phyloP scores from a whole-genome alignment of 2,329 filamentous ascomycete genomes.

The Simplicillium aogashimaense region DNA sequence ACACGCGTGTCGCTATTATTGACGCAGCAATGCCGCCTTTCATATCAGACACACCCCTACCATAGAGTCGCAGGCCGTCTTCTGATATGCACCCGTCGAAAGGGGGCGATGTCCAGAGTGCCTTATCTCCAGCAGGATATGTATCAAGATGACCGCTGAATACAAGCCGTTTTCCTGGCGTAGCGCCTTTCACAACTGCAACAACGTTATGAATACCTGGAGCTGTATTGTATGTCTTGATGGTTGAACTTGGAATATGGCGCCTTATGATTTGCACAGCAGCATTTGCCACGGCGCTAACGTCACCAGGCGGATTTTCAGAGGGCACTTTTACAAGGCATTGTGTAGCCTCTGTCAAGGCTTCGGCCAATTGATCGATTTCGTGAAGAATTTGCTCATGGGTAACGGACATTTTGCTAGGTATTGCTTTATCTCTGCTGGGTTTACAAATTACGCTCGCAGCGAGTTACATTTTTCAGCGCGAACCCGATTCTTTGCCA shows the following conservation, averaged over 20 bases:
- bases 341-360: conserved; percentile 10
- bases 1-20: conserved; percentile 3
- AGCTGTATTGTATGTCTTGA: conserved; percentile 4
- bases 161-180: conserved; percentile 5
- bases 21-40: conserved; percentile 8
- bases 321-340: conserved; percentile 1
- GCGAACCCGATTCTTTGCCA: too few species aligned
- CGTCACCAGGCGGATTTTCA: conserved; percentile 2
- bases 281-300: conserved; percentile 1
- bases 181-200: conserved; percentile 3
- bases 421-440: too few species aligned
- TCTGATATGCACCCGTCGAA: conserved; percentile 5
- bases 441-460: too few species aligned
- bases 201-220: conserved; percentile 6
- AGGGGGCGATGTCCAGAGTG: conserved; percentile 3
- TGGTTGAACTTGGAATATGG: conserved; percentile 4
- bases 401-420: too few species aligned
- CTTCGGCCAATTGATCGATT: neutral
- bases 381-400: too few species aligned
- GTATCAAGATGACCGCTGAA: conserved; percentile 8
- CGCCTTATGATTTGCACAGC: conserved; percentile 4
- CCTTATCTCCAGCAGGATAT: conserved; percentile 5
- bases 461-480: too few species aligned
- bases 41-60: conserved; percentile 7
- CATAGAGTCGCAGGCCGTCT: conserved; percentile 6